Conservation (phyloP, 768 basidiomycete genomes). For the Pleurotus sapidus region DNA sequence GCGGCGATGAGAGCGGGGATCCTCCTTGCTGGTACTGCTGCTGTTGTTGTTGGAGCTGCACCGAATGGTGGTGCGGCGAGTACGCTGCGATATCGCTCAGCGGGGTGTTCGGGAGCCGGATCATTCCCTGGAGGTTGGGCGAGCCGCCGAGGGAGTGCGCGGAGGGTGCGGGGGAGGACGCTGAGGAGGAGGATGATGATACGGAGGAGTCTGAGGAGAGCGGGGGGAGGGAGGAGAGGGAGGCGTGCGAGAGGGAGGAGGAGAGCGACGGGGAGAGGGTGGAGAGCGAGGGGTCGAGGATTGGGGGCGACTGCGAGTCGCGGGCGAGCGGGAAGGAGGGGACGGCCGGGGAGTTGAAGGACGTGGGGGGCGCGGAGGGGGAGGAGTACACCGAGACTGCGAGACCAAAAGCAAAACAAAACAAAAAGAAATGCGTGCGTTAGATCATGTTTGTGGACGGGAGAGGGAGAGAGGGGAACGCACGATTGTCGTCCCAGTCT, state of each 20-base stretch:
- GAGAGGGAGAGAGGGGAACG: constrained; percentile 26
- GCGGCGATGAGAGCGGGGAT: no score
- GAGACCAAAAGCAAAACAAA: constrained; percentile 12
- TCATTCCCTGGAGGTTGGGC: constrained; percentile 36
- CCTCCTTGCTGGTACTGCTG: neutral
- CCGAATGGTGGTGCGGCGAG: neutral
- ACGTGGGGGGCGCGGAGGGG: constrained; percentile 60
- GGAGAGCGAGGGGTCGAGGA: constrained; percentile 63
- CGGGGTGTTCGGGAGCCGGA: constrained; percentile 73
- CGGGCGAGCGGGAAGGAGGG: constrained; percentile 61
- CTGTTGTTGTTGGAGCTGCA: neutral
- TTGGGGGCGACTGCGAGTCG: constrained; percentile 44
- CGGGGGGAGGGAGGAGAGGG: constrained; percentile 39
- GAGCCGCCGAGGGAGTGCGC: constrained; percentile 23
- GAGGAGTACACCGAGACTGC: constrained; percentile 53
- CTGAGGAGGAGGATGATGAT: constrained; percentile 35
- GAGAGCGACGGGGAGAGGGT: constrained; percentile 72
- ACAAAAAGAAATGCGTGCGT: constrained; percentile 9
- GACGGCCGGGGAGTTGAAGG: constrained; percentile 63
- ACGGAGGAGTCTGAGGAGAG: constrained; percentile 56
- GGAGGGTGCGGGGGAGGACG: constrained; percentile 57
- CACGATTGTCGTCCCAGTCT: constrained; percentile 83
- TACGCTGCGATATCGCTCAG: constrained; percentile 65
- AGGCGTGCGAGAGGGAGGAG: constrained; percentile 57
- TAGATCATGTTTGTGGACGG: neutral